These are phyloP conservation scores for Graphilbum ipis-grandicollis DNA, from an alignment of 2,329 filamentous ascomycete genomes.

Conservation along the genomic window DNA sequence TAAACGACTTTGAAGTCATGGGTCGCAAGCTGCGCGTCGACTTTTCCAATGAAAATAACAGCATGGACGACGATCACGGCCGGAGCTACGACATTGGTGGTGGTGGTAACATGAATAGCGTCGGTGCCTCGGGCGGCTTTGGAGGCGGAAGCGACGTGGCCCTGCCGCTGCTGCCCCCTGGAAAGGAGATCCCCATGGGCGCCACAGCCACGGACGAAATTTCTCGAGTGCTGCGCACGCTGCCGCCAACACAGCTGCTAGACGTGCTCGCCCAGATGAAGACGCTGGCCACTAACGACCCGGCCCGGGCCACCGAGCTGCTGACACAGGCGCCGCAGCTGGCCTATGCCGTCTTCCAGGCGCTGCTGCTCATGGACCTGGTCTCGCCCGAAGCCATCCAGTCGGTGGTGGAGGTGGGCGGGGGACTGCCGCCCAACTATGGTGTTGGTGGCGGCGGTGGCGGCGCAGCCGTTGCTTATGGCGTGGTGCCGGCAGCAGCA, in stretches of 20 bases:
- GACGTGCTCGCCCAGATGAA: slow-evolving; percentile 95
- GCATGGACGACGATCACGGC: slow-evolving; percentile 36
- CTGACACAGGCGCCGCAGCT: slow-evolving; percentile 82
- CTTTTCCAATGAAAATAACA: slow-evolving; percentile 83
- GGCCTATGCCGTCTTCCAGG: slow-evolving; percentile 87
- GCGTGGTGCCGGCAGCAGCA: neutral
- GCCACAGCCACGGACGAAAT: slow-evolving; percentile 81
- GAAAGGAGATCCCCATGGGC: slow-evolving; percentile 67
- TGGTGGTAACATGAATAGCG: neutral
- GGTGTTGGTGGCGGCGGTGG: neutral
- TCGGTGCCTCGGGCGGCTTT: neutral
- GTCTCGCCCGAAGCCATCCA: slow-evolving; percentile 72
- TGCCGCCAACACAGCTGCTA: slow-evolving; percentile 76
- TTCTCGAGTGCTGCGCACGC: slow-evolving; percentile 71
- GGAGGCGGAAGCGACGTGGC: neutral
- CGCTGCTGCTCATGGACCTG: slow-evolving; percentile 78
- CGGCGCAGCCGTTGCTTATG: neutral
- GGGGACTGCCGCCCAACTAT: too few species aligned
- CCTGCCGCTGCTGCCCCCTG: slow-evolving; percentile 68
- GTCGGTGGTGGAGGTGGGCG: slow-evolving; percentile 40
- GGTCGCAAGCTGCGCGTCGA: slow-evolving; percentile 87
- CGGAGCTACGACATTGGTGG: too few species aligned
- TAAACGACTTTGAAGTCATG: slow-evolving; percentile 93
- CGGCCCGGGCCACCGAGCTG: slow-evolving; percentile 68
- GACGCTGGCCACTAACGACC: slow-evolving; percentile 64